Conservation (phyloP, 2,329 filamentous ascomycete species). For the Botrytis paeoniae region DNA sequence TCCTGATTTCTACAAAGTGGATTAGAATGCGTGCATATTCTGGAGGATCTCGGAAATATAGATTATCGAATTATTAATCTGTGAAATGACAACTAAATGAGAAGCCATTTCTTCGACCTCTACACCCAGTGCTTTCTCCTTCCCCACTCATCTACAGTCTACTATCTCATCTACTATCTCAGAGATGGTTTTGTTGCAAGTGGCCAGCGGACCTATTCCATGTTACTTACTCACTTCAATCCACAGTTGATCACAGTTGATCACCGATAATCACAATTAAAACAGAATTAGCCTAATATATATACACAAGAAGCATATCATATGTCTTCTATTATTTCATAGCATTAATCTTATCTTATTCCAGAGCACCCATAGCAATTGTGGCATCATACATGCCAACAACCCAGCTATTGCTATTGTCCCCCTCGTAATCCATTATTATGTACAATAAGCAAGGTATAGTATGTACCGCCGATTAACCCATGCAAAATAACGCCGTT, state of each 20-base stretch:
- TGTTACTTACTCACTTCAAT: neutral
- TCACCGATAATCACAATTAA: neutral
- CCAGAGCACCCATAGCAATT: neutral
- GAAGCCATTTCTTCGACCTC: neutral
- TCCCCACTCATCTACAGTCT: neutral
- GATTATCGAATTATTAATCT: neutral
- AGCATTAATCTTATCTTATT: constrained; percentile 10
- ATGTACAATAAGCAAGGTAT: constrained; percentile 17
- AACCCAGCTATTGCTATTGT: constrained; percentile 6
- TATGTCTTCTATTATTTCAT: neutral
- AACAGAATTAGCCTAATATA: neutral
- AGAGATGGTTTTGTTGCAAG: neutral
- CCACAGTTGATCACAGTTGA: neutral
- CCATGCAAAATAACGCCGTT: constrained; percentile 13
- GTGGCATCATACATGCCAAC: constrained; percentile 9
- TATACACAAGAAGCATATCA: neutral
- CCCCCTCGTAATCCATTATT: constrained; percentile 14
- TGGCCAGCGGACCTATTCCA: neutral
- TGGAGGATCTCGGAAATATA: neutral
- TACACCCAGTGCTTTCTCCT: neutral
- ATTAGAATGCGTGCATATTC: neutral
- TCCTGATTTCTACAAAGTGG: too few relatives aligned
- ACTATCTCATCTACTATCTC: neutral
- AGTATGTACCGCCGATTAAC: constrained; percentile 3
- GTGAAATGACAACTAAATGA: neutral